Base-by-base conservation (phyloP, 2,329 filamentous ascomycete species). In the Diaporthe ampelina region DNA sequence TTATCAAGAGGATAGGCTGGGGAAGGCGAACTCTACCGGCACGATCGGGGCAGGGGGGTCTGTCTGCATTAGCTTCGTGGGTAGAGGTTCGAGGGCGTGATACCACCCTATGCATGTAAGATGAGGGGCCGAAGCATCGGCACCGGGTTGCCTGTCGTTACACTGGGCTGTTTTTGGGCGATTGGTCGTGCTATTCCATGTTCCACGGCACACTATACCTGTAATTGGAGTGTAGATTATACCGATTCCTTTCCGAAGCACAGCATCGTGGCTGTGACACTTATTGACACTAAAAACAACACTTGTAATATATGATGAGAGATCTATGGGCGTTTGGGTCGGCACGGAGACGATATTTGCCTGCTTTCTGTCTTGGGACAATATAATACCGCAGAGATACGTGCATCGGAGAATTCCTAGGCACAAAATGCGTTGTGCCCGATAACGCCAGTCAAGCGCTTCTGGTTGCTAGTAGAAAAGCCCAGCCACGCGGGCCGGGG, bases 31-130 rank as follows among this genome's bases (percentile, higher is more conserved):
- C 17, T 52, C 56, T 37, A 48, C 45, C 58, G 37, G 45, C 40
- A 63, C 35, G 56, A 48, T 40, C 17, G n/a, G 32, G 54, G 56
- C 61, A 73, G 65, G 65, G 40, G 40, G 40, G 40, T 43, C n/a
- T 32, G 11, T 54, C 8, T 50, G 67, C 67, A 56, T 63, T 74
- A 74, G 43, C 57, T 43, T 24, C 6, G 24, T 54, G 37, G 54
- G 40, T 70, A 65, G n/a, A 40, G 32, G 17, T 35, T 37, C 7
- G n/a, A 21, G 32, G 40, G 63, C 29, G 37, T 11, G 9, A 19
- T n/a, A 17, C 63, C n/a, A 26, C 32, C 45, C 4, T 0, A 40
- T 19, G 32, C 37, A 11, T 50, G 63, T 54, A 9, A 68, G 4
- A 21, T 1, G 48, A 54, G 63, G 45, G n/a, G 45, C 48, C 21